Conservation (phyloP, 805 yeast species). For the Candida vartiovaarae region DNA sequence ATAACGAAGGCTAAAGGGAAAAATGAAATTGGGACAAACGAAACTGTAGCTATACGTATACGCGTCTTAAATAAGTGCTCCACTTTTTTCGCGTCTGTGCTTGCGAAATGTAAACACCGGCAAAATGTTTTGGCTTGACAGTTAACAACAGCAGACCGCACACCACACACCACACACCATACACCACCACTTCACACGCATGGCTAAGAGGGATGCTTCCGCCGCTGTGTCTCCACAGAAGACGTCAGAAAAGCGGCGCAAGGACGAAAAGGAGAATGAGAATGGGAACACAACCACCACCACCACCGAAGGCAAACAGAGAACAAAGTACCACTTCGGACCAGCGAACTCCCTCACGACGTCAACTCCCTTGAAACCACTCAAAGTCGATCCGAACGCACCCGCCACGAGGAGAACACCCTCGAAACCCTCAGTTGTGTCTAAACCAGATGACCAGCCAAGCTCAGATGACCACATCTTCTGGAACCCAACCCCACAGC, state of each 20-base stretch:
- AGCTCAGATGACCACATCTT: slow-evolving; percentile 24
- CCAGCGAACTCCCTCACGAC: slow-evolving; percentile 7
- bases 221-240: background rate
- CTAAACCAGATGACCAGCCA: slow-evolving; percentile 6
- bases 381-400: background rate
- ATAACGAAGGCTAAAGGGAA: background rate
- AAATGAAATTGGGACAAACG: too few relatives aligned
- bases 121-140: background rate
- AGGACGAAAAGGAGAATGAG: slow-evolving; percentile 9
- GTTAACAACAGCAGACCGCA: background rate
- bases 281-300: background rate
- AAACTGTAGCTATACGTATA: too few relatives aligned
- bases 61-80: too few relatives aligned
- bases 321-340: slow-evolving; percentile 10
- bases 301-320: slow-evolving; percentile 4
- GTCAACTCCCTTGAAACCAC: slow-evolving; percentile 4
- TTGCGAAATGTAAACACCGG: too few relatives aligned
- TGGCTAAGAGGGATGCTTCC: slow-evolving; percentile 1
- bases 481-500: slow-evolving; percentile 24
- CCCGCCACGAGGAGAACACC: slow-evolving; percentile 1
- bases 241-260: slow-evolving; percentile 5
- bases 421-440: slow-evolving; percentile 1
- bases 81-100: background rate
- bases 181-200: background rate
- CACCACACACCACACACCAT: background rate